These are phyloP conservation scores for Cryptosporidium viatorum DNA, from an alignment of 169 alveolate species.

Conservation along the genomic window DNA sequence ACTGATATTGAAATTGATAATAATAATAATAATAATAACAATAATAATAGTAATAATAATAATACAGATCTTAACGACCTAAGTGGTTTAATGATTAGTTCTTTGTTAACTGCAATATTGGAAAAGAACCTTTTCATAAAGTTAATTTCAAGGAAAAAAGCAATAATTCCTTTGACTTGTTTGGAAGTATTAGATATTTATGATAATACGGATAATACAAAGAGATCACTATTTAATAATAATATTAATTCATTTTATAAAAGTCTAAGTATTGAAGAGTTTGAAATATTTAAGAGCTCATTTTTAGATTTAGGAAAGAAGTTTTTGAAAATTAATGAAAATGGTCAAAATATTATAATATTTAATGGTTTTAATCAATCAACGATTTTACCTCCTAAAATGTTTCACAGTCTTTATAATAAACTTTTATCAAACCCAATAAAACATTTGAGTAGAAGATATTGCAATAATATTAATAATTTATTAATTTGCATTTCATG, in stretches of 20 bases:
- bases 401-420: constrained; percentile 42
- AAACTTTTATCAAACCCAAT: constrained; percentile 40
- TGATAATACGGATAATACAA: neutral
- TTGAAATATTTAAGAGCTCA: constrained; percentile 3
- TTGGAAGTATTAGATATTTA: neutral
- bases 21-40: too few relatives aligned
- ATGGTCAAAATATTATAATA: neutral
- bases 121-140: constrained; percentile 14
- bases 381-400: constrained; percentile 18
- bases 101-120: neutral
- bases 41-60: too few relatives aligned
- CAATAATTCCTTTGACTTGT: constrained; percentile 12
- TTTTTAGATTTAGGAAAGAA: neutral
- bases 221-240: neutral
- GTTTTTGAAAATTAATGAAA: neutral
- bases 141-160: constrained; percentile 1
- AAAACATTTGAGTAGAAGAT: constrained; percentile 26
- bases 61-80: neutral
- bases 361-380: constrained; percentile 8
- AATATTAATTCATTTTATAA: constrained; percentile 20
- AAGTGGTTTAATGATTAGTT: neutral
- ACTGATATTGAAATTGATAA: neutral
- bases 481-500: constrained; percentile 38
- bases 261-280: neutral
- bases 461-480: constrained; percentile 2